Conservation (phyloP, 148 eudicot genomes). For the Hydrangea macrophylla region DNA sequence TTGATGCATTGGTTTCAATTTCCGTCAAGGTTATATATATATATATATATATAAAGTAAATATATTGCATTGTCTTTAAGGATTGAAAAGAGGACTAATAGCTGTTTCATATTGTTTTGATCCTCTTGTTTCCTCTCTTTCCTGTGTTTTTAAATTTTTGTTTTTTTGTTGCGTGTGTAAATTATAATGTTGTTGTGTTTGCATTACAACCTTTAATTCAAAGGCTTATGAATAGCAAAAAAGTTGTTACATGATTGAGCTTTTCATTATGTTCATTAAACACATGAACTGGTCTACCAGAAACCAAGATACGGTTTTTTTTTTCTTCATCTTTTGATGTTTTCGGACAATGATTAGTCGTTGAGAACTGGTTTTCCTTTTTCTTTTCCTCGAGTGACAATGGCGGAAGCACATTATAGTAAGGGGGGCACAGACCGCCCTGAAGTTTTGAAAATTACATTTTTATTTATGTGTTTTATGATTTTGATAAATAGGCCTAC, state of each 20-base stretch:
- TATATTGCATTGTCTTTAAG: background rate
- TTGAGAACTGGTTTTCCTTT: too few species aligned
- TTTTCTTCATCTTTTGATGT: too few species aligned
- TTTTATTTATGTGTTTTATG: too few species aligned
- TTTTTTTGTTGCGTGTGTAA: too few species aligned
- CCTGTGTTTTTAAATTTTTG: conserved; percentile 4
- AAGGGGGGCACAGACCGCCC: too few species aligned
- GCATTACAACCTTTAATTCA: background rate
- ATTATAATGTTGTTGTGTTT: background rate
- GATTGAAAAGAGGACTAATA: conserved; percentile 1
- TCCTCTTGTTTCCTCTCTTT: background rate
- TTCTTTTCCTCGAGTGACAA: too few species aligned
- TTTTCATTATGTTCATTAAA: too few species aligned
- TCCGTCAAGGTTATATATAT: background rate
- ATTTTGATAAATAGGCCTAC: too few species aligned
- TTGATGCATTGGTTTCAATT: conserved; percentile 17
- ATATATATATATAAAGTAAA: background rate
- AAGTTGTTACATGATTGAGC: background rate
- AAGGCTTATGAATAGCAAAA: conserved; percentile 4
- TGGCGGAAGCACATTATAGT: too few species aligned
- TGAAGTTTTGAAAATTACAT: too few species aligned
- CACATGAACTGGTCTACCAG: too few species aligned
- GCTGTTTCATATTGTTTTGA: background rate
- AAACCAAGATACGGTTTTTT: background rate
- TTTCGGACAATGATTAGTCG: too few species aligned